Base-by-base conservation (phyloP, 305 asterid genomes). In the Fraxinus albicans region DNA sequence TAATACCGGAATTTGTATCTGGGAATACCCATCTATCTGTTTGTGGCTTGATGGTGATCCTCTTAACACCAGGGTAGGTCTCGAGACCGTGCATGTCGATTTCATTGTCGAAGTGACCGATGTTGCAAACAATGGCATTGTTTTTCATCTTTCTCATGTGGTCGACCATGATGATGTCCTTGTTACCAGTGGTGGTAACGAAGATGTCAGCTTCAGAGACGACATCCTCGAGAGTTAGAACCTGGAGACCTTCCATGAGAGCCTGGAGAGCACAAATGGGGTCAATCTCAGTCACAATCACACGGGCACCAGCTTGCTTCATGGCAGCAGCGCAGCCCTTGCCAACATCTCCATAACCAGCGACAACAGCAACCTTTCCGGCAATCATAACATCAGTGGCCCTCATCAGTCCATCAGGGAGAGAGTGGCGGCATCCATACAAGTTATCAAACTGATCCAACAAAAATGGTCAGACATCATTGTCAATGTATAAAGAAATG, bases 231-330 rank as follows among this genome's bases (percentile, higher is more conserved):
- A 84, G 85, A 40, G 87, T 34, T 3, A 86, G 84, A 63, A 86
- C 87, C 33, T 84, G 89, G 63, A 81, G 83, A 1, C 89, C 87
- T 73, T 86, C 89, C 89, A 86, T 86, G 63, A 47, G 63, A 7
- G 89, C 89, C 42, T 86, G 89, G 17, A 86, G 89, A 35, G 89
- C 89, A 55, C 86, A 84, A 67, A 86, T 86, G 0, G 89, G 89
- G n/a, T 86, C 89, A 69, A 86, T 86, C 55, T 86, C 89, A n/a
- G 89, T 79, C 73, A 63, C 73, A 23, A 63, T 63, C 33, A 63
- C 73, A 25, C 33, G 73, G 34, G 73, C 73, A 23, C 73, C 73
- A 2, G 73, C 73, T 23, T 63, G 73, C 73, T 63, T 63, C 73
- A 63, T 8, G 73, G 73, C 73, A 21, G 73, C 73, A 21, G 73